Conservation (phyloP, 139 green algal genomes). For the Picochlorum sp. region DNA sequence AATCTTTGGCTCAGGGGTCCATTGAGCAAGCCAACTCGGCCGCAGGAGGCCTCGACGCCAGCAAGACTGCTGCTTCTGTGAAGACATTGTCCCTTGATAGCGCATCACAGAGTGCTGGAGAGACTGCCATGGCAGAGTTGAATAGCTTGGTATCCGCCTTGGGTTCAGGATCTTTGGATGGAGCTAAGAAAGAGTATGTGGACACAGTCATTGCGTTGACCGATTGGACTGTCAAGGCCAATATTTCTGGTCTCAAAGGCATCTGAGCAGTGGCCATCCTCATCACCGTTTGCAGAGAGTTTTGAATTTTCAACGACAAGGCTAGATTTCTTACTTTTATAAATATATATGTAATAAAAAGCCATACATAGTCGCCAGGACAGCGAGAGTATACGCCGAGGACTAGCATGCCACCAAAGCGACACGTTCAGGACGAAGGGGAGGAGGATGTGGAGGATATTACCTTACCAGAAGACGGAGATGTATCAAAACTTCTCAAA, state of each 20-base stretch:
- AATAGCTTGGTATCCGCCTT: slow-evolving; percentile 16
- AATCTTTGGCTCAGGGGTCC: slow-evolving; percentile 41
- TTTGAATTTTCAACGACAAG: no score
- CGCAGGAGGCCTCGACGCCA: no score
- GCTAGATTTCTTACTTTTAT: no score
- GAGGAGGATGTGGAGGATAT: not conserved
- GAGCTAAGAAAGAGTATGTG: slow-evolving; percentile 45
- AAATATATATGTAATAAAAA: no score
- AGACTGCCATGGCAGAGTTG: slow-evolving; percentile 25
- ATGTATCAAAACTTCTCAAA: no score
- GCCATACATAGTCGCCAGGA: no score
- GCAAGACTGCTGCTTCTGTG: slow-evolving; percentile 18
- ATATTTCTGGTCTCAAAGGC: slow-evolving; percentile 17
- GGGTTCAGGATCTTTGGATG: slow-evolving; percentile 17
- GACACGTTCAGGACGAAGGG: not conserved
- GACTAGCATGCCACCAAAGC: not conserved
- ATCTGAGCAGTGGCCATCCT: not conserved
- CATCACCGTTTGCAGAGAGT: no score
- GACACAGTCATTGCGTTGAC: slow-evolving; percentile 32
- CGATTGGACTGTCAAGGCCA: slow-evolving; percentile 30
- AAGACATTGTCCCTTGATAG: slow-evolving; percentile 11
- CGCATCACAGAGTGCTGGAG: slow-evolving; percentile 10
- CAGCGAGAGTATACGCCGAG: no score
- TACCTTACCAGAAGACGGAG: no score
- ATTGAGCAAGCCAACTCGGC: slow-evolving; percentile 11